phyloP scores from a whole-genome alignment of 768 basidiomycete species.

The Termitomyces sp. region DNA sequence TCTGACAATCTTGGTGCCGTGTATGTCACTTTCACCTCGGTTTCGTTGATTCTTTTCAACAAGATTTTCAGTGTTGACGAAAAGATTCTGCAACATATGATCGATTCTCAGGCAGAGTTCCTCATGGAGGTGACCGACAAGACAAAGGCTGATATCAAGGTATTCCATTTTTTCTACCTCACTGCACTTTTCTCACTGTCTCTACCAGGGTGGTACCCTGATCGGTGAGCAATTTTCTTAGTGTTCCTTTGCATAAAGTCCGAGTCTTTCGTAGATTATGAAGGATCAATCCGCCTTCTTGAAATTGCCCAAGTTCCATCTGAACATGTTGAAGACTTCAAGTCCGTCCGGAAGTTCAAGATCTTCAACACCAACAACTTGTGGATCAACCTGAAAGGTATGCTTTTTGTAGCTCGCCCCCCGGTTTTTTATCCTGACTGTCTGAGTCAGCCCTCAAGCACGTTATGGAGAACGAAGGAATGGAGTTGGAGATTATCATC shows the following conservation, averaged over 20 bases:
- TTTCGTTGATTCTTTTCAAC: not conserved
- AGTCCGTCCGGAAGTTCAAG: slow-evolving; percentile 89
- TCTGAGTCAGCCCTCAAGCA: slow-evolving; percentile 68
- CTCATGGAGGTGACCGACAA: slow-evolving; percentile 96
- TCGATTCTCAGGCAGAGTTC: slow-evolving; percentile 77
- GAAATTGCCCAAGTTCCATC: slow-evolving; percentile 94
- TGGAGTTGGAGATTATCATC: slow-evolving; percentile 94
- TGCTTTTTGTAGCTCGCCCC: slow-evolving; percentile 5
- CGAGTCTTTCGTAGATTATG: slow-evolving; percentile 49
- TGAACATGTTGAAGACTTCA: slow-evolving; percentile 94
- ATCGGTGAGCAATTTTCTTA: slow-evolving; percentile 38
- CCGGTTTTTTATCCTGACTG: not conserved
- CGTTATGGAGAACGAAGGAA: slow-evolving; percentile 78
- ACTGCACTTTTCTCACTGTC: not conserved
- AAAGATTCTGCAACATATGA: slow-evolving; percentile 83
- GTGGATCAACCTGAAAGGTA: slow-evolving; percentile 76
- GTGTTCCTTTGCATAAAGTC: not conserved
- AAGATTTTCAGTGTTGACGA: slow-evolving; percentile 58
- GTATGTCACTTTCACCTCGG: slow-evolving; percentile 35
- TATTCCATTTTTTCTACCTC: not conserved
- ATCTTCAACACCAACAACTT: slow-evolving; percentile 88
- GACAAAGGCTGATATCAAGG: slow-evolving; percentile 80
- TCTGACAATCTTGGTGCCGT: slow-evolving; percentile 94
- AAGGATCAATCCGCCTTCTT: slow-evolving; percentile 81
- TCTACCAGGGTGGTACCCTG: slow-evolving; percentile 68